Evolutionary conservation across 2,329 filamentous ascomycete genomes (phyloP).

Genomic region (Mycosphaerelloides madeirae): DNA sequence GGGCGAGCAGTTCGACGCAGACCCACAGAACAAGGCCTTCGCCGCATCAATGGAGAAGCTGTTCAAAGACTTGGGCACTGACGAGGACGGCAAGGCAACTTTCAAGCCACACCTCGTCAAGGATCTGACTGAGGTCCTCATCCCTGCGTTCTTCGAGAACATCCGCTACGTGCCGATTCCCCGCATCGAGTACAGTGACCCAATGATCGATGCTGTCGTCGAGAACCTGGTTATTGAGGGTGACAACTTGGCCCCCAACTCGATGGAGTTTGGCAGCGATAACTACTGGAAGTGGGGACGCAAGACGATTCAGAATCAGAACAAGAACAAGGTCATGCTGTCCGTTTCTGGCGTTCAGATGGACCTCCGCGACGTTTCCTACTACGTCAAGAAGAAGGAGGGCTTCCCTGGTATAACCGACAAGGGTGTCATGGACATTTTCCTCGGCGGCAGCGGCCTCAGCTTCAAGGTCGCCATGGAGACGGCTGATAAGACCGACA

Average conservation of each 20-base stretch:
- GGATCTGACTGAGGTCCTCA: conserved; percentile 79
- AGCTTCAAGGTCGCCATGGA: conserved; percentile 88
- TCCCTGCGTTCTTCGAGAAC: conserved; percentile 77
- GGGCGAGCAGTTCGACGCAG: conserved; percentile 80
- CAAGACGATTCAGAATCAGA: conserved; percentile 76
- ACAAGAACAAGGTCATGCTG: conserved; percentile 78
- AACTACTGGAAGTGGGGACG: conserved; percentile 95
- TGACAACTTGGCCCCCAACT: conserved; percentile 93
- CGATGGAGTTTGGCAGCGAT: conserved; percentile 81
- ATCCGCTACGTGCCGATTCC: conserved; percentile 88
- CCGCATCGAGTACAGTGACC: conserved; percentile 86
- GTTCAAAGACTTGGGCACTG: conserved; percentile 84
- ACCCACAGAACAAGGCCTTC: conserved; percentile 80
- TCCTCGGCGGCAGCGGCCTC: conserved; percentile 80
- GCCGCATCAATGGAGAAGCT: conserved; percentile 71
- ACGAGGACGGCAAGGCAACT: conserved; percentile 72
- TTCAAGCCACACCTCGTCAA: conserved; percentile 94
- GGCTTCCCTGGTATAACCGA: conserved; percentile 88
- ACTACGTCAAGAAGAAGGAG: conserved; percentile 91
- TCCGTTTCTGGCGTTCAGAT: conserved; percentile 87
- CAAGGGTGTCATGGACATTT: conserved; percentile 80
- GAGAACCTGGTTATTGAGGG: conserved; percentile 95
- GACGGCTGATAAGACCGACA: conserved; percentile 69
- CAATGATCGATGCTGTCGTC: conserved; percentile 77
- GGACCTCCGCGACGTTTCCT: conserved; percentile 82